Evolutionary conservation across 441 rosid genomes (phyloP).

Genomic region (Arabidopsis hybrid): DNA sequence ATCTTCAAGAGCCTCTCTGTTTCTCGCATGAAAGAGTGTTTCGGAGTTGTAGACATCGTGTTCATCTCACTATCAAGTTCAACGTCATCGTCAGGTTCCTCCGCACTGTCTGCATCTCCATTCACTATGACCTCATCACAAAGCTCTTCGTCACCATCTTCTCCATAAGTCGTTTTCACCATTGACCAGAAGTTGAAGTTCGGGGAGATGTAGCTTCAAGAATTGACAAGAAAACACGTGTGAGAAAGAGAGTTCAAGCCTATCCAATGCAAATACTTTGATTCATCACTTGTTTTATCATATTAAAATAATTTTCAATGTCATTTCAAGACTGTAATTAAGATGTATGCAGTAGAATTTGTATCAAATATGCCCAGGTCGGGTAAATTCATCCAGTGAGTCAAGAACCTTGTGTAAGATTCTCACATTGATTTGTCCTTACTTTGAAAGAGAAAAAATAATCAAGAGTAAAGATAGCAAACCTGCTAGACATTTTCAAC

Average conservation of each 20-base stretch:
- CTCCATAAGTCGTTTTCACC: conserved; percentile 56
- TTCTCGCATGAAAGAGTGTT: conserved; percentile 48
- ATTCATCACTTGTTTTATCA: background rate
- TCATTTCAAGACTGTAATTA: background rate
- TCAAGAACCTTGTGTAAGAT: background rate
- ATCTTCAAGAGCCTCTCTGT: conserved; percentile 46
- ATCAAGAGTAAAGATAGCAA: background rate
- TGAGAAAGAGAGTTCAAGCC: background rate
- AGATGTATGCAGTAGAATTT: background rate
- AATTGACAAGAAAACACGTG: background rate
- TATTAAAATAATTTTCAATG: background rate
- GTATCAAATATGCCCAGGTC: background rate
- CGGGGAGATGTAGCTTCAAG: conserved; percentile 60
- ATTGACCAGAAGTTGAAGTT: conserved; percentile 69
- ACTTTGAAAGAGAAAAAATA: background rate
- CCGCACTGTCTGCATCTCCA: conserved; percentile 40
- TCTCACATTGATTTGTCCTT: background rate
- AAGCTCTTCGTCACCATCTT: conserved; percentile 13
- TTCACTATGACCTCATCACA: conserved; percentile 46
- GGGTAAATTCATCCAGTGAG: background rate
- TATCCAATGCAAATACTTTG: background rate
- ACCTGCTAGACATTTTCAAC: conserved; percentile 75
- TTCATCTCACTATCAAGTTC: conserved; percentile 56
- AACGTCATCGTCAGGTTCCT: conserved; percentile 33
- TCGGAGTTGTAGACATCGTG: conserved; percentile 77